Conservation (phyloP, 441 rosid species). For the Caryocar brasiliense region DNA sequence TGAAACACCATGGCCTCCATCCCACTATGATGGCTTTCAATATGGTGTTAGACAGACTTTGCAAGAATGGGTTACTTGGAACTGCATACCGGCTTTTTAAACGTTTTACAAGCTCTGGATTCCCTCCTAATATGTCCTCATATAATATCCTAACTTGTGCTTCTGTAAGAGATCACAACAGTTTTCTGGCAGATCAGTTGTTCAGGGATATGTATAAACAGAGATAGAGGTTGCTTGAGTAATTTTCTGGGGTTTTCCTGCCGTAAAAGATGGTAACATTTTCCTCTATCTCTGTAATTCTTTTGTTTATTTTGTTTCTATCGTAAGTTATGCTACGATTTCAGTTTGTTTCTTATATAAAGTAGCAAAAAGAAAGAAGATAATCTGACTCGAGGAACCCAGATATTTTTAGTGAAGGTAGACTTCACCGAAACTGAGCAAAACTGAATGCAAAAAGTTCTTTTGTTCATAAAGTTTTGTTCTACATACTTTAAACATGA, state of each 20-base stretch:
- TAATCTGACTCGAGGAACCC: no score
- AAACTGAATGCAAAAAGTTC: no score
- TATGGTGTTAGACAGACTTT: slow-evolving; percentile 23
- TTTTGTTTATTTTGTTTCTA: no score
- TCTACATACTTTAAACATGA: no score
- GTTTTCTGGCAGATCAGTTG: slow-evolving; percentile 10
- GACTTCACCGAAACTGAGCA: no score
- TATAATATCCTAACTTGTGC: slow-evolving; percentile 25
- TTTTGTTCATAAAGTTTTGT: no score
- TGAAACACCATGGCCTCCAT: slow-evolving; percentile 16
- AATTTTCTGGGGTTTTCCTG: background rate
- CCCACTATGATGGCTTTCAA: slow-evolving; percentile 18
- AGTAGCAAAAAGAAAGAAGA: no score
- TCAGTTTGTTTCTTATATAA: no score
- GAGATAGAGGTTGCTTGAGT: slow-evolving; percentile 3
- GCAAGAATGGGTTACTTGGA: slow-evolving; percentile 23
- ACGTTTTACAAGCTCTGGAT: slow-evolving; percentile 4
- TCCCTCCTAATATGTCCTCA: slow-evolving; percentile 13
- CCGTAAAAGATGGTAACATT: slow-evolving; percentile 11
- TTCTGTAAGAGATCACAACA: slow-evolving; percentile 6
- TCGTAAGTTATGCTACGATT: no score
- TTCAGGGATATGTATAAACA: slow-evolving; percentile 15
- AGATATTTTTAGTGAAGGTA: no score
- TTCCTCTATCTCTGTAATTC: background rate
- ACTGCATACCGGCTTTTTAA: slow-evolving; percentile 12